Percentiles rank a stretch among this genome's conserved stretches.
Evolutionary conservation across 169 alveolate species (phyloP).

Genomic region (Plasmodium berghei): DNA sequence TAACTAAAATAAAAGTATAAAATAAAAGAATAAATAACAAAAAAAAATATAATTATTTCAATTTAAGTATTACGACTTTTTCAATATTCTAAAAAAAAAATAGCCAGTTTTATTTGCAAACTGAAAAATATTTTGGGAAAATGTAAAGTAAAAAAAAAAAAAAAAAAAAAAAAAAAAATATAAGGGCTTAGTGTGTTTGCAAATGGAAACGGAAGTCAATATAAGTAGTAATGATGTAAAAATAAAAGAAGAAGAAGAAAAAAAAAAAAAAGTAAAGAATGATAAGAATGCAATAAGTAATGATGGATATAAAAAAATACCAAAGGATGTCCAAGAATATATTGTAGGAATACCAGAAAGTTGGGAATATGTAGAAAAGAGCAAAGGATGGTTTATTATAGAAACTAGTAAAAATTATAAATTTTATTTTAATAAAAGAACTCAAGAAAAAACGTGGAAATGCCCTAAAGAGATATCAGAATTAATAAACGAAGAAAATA

Average conservation of each 20-base stretch:
- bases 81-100: not conserved
- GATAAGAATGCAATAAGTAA: not conserved
- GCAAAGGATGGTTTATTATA: conserved; percentile 67
- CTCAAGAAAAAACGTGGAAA: conserved; percentile 55
- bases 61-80: no score
- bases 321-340: conserved; percentile 45
- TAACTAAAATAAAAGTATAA: no score
- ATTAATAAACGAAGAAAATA: not conserved
- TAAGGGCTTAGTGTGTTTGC: not conserved
- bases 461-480: conserved; percentile 41
- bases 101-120: not conserved
- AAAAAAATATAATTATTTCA: no score
- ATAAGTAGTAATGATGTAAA: not conserved
- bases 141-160: not conserved
- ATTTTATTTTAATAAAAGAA: conserved; percentile 58
- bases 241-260: not conserved
- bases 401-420: conserved; percentile 62
- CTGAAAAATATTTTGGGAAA: not conserved
- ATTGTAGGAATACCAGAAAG: conserved; percentile 51
- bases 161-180: conserved; percentile 5
- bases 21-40: no score
- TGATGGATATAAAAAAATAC: not conserved
- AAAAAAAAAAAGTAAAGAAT: not conserved
- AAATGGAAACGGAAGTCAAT: not conserved
- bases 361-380: conserved; percentile 65